Percentiles rank a stretch among this genome's conserved stretches.
These are phyloP conservation scores for Asterella californica DNA, from an alignment of 225 moss, liverwort and hornwort genomes.

Conservation along the genomic window DNA sequence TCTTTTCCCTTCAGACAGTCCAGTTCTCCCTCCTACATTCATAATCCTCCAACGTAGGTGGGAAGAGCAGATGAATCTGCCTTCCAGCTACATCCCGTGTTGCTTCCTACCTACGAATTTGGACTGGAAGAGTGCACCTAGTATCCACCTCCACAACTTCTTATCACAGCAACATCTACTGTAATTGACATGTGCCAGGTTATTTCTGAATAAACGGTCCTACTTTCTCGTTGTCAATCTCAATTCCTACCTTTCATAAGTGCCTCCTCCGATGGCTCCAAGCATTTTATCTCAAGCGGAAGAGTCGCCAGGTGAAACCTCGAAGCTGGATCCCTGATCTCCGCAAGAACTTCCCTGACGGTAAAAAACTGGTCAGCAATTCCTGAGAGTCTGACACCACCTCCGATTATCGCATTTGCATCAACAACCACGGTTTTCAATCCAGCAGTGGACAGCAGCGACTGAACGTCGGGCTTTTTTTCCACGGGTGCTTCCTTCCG, in stretches of 20 bases:
- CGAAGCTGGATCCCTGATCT: slow-evolving; percentile 83
- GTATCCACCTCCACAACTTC: neutral
- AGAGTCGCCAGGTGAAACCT: slow-evolving; percentile 77
- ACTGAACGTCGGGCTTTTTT: slow-evolving; percentile 44
- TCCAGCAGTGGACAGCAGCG: slow-evolving; percentile 65
- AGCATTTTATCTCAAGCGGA: slow-evolving; percentile 60
- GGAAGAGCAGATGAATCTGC: too few relatives aligned
- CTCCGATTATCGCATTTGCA: slow-evolving; percentile 77
- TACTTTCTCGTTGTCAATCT: too few relatives aligned
- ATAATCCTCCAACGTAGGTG: neutral
- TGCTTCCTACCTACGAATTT: too few relatives aligned
- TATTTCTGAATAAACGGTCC: neutral
- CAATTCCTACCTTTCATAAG: slow-evolving; percentile 46
- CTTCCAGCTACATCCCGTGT: too few relatives aligned
- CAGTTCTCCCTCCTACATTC: neutral
- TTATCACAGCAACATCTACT: too few relatives aligned
- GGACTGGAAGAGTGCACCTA: too few relatives aligned
- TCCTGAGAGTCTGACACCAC: slow-evolving; percentile 61
- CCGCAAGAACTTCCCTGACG: slow-evolving; percentile 69
- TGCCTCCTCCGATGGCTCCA: slow-evolving; percentile 79
- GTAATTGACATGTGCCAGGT: neutral
- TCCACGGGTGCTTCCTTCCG: slow-evolving; percentile 66
- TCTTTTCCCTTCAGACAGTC: neutral
- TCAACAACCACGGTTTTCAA: slow-evolving; percentile 83
- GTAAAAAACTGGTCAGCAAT: slow-evolving; percentile 77